These are phyloP conservation scores for Tetrahymena malaccensis DNA, from an alignment of 73 alveolate genomes.

Conservation along the genomic window DNA sequence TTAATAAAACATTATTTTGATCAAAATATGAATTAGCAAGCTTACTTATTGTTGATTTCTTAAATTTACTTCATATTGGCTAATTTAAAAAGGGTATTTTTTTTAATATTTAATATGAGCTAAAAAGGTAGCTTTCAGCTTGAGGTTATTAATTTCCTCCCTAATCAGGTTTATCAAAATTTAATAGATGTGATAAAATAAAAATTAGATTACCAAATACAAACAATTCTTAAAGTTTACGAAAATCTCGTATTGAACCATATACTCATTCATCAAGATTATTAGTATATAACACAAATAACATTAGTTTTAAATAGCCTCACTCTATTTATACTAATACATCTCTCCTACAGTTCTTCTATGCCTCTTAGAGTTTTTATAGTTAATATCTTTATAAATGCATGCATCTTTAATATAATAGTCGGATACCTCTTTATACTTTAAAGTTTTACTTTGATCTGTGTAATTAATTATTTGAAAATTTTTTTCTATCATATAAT, in stretches of 20 bases:
- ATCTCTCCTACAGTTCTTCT: background rate
- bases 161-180: background rate
- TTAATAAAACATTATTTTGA: background rate
- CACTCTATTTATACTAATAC: background rate
- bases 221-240: background rate
- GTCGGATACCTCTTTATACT: background rate
- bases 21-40: background rate
- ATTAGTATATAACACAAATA: background rate
- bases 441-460: background rate
- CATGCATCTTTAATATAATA: background rate
- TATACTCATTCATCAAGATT: background rate
- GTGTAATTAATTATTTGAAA: background rate
- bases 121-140: background rate
- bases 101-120: background rate
- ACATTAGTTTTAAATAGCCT: background rate
- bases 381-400: background rate
- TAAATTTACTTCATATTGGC: background rate
- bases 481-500: too few relatives aligned
- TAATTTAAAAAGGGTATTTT: background rate
- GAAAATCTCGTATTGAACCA: background rate
- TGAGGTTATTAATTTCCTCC: background rate
- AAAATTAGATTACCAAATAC: background rate
- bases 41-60: background rate
- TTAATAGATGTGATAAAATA: background rate
- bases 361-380: background rate